Evolutionary conservation across 768 basidiomycete species (phyloP).

Genomic region (Auricularia cornea): DNA sequence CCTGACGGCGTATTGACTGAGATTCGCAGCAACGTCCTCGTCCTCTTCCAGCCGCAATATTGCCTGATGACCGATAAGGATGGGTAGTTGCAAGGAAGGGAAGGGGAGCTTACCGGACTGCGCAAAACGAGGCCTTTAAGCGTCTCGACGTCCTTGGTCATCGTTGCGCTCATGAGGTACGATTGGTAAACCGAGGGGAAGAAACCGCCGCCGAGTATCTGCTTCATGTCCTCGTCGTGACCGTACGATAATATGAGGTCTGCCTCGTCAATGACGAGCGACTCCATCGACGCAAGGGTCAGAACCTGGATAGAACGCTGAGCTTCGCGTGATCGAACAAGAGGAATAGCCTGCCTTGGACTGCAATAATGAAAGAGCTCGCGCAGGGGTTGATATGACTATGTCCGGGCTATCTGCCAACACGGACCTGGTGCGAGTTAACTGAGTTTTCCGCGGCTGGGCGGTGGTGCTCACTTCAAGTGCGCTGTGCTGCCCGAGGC

Average conservation of each 20-base stretch:
- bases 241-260: slow-evolving; percentile 96
- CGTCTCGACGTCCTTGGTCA: slow-evolving; percentile 91
- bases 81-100: not conserved
- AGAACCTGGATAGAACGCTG: slow-evolving; percentile 40
- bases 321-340: not conserved
- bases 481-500: slow-evolving; percentile 63
- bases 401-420: slow-evolving; percentile 71
- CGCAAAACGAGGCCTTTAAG: slow-evolving; percentile 82
- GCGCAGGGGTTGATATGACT: slow-evolving; percentile 70
- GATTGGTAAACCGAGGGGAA: slow-evolving; percentile 81
- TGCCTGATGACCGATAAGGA: too few species aligned
- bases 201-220: slow-evolving; percentile 50
- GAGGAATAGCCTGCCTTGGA: slow-evolving; percentile 42
- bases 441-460: not conserved
- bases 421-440: slow-evolving; percentile 29
- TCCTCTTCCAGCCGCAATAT: slow-evolving; percentile 83
- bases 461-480: slow-evolving; percentile 44
- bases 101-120: slow-evolving; percentile 58
- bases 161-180: slow-evolving; percentile 94
- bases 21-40: slow-evolving; percentile 68
- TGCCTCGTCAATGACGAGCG: slow-evolving; percentile 94
- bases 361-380: slow-evolving; percentile 57
- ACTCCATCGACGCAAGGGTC: slow-evolving; percentile 57
- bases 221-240: slow-evolving; percentile 81
- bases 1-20: slow-evolving; percentile 83